These are phyloP conservation scores for Graphium sp. DNA, from an alignment of 2,329 filamentous ascomycete genomes.

Conservation along the genomic window DNA sequence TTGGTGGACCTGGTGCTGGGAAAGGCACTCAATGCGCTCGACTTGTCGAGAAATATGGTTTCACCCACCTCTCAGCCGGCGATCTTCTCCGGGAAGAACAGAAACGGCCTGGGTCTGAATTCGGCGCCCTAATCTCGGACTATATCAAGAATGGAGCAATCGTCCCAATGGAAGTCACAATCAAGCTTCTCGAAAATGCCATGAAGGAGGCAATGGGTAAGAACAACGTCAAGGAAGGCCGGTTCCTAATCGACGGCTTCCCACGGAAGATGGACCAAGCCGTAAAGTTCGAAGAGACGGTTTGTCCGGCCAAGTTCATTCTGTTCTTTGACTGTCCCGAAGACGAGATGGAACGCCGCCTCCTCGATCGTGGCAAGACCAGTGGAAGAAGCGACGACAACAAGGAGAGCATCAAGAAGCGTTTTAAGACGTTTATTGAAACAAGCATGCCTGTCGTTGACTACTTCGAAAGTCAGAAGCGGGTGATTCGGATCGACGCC, in stretches of 20 bases:
- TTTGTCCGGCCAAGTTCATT: slow-evolving; percentile 70
- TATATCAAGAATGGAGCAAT: slow-evolving; percentile 93
- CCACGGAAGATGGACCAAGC: slow-evolving; percentile 97
- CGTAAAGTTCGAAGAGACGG: slow-evolving; percentile 76
- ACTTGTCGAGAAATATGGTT: slow-evolving; percentile 74
- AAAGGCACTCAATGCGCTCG: slow-evolving; percentile 93
- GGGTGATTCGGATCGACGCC: slow-evolving; percentile 68
- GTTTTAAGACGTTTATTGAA: slow-evolving; percentile 85
- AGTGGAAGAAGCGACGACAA: slow-evolving; percentile 89
- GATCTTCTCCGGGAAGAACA: slow-evolving; percentile 92
- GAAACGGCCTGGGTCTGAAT: slow-evolving; percentile 68
- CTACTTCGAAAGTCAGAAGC: slow-evolving; percentile 58
- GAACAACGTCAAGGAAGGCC: slow-evolving; percentile 31
- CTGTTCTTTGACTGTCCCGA: slow-evolving; percentile 93
- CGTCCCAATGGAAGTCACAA: slow-evolving; percentile 97
- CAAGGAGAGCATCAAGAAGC: slow-evolving; percentile 86
- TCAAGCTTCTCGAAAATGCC: slow-evolving; percentile 83
- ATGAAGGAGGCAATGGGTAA: slow-evolving; percentile 56
- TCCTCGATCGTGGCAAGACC: slow-evolving; percentile 84
- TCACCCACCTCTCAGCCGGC: slow-evolving; percentile 84
- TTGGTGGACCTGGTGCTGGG: slow-evolving; percentile 86
- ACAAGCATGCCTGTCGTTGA: slow-evolving; percentile 96
- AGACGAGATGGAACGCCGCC: slow-evolving; percentile 65
- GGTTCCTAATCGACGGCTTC: slow-evolving; percentile 73
- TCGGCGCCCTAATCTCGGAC: slow-evolving; percentile 79